A percentile compares a stretch with the other conserved stretches of the same genome.
Evolutionary conservation across 2,329 filamentous ascomycete genomes (phyloP).

Genomic region (Mollisia scopiformis): DNA sequence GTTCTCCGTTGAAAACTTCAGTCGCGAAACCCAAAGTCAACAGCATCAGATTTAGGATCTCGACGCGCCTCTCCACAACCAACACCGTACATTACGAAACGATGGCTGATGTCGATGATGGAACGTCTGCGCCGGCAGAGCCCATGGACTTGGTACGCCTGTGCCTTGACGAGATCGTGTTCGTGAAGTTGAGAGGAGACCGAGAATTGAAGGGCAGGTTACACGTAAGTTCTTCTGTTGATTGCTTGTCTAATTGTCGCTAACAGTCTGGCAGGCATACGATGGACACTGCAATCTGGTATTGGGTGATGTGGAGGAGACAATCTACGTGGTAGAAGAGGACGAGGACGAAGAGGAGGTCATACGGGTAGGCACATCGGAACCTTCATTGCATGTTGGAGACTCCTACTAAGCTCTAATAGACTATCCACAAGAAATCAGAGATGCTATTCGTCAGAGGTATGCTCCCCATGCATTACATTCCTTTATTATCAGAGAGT

Average conservation of each 20-base stretch:
- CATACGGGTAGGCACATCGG: slow-evolving; percentile 62
- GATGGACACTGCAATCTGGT: slow-evolving; percentile 98
- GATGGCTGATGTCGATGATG: slow-evolving; percentile 86
- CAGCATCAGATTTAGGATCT: background rate
- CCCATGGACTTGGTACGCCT: slow-evolving; percentile 95
- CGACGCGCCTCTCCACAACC: background rate
- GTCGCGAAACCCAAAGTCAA: slow-evolving; percentile 8
- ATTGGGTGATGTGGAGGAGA: slow-evolving; percentile 95
- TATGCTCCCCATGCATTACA: slow-evolving; percentile 46
- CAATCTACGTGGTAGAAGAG: slow-evolving; percentile 90
- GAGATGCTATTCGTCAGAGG: slow-evolving; percentile 99
- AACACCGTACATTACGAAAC: slow-evolving; percentile 25
- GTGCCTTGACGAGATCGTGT: slow-evolving; percentile 92
- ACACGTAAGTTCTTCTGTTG: slow-evolving; percentile 65
- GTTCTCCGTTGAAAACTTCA: slow-evolving; percentile 1
- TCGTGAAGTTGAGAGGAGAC: slow-evolving; percentile 95
- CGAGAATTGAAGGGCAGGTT: slow-evolving; percentile 93
- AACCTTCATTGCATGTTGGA: background rate
- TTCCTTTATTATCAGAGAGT: background rate
- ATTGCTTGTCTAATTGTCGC: slow-evolving; percentile 14
- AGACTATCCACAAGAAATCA: slow-evolving; percentile 95
- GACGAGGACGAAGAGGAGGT: slow-evolving; percentile 79
- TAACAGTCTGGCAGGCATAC: slow-evolving; percentile 70
- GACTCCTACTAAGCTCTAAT: slow-evolving; percentile 5
- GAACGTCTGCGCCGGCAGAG: slow-evolving; percentile 72